phyloP scores from a whole-genome alignment of 2,329 filamentous ascomycete species.

The Chaetothyriales sp. region DNA sequence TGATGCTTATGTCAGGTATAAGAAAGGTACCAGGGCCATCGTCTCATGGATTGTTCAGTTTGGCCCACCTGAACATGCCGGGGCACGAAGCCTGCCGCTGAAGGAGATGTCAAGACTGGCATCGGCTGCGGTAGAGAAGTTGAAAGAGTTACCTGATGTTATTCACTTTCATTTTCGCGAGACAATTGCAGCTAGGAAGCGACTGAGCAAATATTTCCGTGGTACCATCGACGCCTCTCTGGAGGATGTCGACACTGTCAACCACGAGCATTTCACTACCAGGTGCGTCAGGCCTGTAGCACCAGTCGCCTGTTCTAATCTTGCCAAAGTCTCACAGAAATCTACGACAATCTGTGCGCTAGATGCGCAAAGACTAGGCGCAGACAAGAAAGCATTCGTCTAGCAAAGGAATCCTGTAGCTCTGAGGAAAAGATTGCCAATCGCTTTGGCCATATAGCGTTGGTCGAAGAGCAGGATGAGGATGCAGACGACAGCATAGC shows the following conservation, averaged over 20 bases:
- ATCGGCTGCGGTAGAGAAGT: slow-evolving; percentile 10
- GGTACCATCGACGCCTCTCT: slow-evolving; percentile 6
- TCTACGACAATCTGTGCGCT: slow-evolving; percentile 18
- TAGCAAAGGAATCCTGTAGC: neutral
- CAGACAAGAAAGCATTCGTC: neutral
- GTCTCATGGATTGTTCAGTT: slow-evolving; percentile 20
- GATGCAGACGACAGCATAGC: neutral
- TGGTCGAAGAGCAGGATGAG: slow-evolving; percentile 6
- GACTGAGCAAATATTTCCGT: slow-evolving; percentile 20
- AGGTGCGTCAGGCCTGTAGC: slow-evolving; percentile 10
- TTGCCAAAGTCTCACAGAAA: slow-evolving; percentile 10
- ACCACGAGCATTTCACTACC: slow-evolving; percentile 22
- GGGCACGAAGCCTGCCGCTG: slow-evolving; percentile 16
- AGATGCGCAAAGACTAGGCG: slow-evolving; percentile 14
- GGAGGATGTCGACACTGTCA: slow-evolving; percentile 16
- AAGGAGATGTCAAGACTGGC: slow-evolving; percentile 18
- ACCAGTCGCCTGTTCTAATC: neutral
- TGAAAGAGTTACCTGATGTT: slow-evolving; percentile 18
- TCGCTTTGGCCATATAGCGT: slow-evolving; percentile 8
- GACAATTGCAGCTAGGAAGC: slow-evolving; percentile 18
- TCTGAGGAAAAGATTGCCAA: slow-evolving; percentile 3
- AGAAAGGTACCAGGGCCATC: slow-evolving; percentile 19
- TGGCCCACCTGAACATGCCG: slow-evolving; percentile 9
- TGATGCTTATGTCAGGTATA: slow-evolving; percentile 20
- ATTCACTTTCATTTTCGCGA: slow-evolving; percentile 21